Conservation (phyloP, 2,329 filamentous ascomycete species). For the Magnaporthales sp. region DNA sequence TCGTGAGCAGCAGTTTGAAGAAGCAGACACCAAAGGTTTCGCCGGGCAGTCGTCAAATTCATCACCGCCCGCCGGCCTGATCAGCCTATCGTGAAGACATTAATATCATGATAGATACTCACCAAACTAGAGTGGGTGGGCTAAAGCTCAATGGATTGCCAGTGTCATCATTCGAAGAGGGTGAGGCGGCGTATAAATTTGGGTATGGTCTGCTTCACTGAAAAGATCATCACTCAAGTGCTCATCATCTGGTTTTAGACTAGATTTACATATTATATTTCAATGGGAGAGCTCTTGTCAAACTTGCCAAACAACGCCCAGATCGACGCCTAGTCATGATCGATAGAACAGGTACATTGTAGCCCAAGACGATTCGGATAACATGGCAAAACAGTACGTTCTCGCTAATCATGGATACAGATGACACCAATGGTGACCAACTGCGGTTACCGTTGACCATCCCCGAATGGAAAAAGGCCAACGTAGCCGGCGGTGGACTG, state of each 20-base stretch:
- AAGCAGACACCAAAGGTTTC: neutral
- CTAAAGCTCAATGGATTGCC: neutral
- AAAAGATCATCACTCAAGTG: neutral
- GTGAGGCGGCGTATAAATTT: neutral
- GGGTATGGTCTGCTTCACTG: neutral
- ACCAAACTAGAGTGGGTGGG: neutral
- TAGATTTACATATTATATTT: neutral
- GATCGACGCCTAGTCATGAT: neutral
- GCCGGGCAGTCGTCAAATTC: neutral
- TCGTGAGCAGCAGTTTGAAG: neutral
- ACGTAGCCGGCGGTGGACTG: neutral
- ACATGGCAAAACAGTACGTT: neutral
- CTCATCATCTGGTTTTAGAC: neutral
- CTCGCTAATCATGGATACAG: neutral
- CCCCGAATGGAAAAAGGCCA: neutral
- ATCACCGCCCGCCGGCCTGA: neutral
- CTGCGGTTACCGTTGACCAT: neutral
- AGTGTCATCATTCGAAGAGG: neutral
- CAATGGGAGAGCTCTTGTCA: neutral
- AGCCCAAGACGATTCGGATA: neutral
- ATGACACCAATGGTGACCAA: neutral
- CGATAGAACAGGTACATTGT: neutral
- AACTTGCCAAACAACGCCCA: neutral
- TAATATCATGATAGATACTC: neutral
- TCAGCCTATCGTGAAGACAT: neutral